These are phyloP conservation scores for Curvularia spicifera DNA, from an alignment of 2,329 filamentous ascomycete genomes.

Conservation along the genomic window DNA sequence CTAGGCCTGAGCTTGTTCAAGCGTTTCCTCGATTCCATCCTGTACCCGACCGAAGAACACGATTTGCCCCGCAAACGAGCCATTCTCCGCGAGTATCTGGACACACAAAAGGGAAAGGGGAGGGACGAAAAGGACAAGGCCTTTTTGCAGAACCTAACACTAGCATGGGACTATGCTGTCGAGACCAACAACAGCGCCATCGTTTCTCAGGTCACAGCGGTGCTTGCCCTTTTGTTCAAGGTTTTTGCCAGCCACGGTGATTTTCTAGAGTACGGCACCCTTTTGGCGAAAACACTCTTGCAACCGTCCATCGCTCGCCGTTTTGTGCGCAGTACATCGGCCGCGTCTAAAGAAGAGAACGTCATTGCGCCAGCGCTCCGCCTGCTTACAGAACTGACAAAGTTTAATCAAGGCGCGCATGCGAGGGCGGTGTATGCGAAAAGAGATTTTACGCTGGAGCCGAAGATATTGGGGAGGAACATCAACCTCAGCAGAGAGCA, in stretches of 20 bases:
- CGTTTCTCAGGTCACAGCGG: conserved; percentile 79
- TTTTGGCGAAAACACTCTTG: conserved; percentile 80
- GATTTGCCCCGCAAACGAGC: conserved; percentile 56
- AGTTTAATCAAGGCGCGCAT: conserved; percentile 82
- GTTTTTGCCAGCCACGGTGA: conserved; percentile 76
- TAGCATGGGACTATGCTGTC: conserved; percentile 84
- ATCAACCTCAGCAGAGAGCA: conserved; percentile 69
- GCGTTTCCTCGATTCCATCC: conserved; percentile 68
- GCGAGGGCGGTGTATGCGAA: conserved; percentile 79
- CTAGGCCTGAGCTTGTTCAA: conserved; percentile 73
- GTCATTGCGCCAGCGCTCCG: conserved; percentile 88
- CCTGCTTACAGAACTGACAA: conserved; percentile 82
- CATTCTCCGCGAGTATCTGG: conserved; percentile 74
- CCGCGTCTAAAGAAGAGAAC: conserved; percentile 82
- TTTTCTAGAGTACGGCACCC: conserved; percentile 74
- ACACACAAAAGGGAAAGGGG: conserved; percentile 60
- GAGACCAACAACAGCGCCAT: conserved; percentile 81
- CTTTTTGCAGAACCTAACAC: conserved; percentile 79
- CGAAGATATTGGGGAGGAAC: conserved; percentile 77
- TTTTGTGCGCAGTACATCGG: conserved; percentile 77
- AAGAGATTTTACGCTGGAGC: conserved; percentile 74
- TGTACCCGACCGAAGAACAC: conserved; percentile 62
- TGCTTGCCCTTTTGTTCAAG: conserved; percentile 81
- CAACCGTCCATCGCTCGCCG: conserved; percentile 82
- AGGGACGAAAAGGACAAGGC: conserved; percentile 63